A percentile compares a stretch with the other conserved stretches of the same genome.
Conservation (phyloP, 2,329 filamentous ascomycete genomes). For the Alternaria hordeiaustralica region DNA sequence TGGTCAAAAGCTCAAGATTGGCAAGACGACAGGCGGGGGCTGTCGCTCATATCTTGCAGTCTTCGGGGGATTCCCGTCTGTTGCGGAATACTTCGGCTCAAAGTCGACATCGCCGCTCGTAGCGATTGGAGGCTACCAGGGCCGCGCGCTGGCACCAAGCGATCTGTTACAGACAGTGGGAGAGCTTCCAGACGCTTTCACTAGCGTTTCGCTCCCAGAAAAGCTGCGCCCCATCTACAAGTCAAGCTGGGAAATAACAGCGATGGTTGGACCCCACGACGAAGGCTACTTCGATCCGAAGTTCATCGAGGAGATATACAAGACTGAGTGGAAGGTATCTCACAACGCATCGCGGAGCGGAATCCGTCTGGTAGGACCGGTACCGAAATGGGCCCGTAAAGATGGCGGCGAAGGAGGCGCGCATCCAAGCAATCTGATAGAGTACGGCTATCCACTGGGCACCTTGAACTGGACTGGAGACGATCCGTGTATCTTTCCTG, state of each 20-base stretch:
- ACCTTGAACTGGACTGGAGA: slow-evolving; percentile 68
- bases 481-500: slow-evolving; percentile 65
- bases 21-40: slow-evolving; percentile 59
- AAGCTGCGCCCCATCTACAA: slow-evolving; percentile 58
- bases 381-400: slow-evolving; percentile 64
- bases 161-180: slow-evolving; percentile 58
- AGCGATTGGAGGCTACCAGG: slow-evolving; percentile 66
- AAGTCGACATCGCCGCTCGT: slow-evolving; percentile 66
- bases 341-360: slow-evolving; percentile 68
- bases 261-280: slow-evolving; percentile 64
- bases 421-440: slow-evolving; percentile 63
- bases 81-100: slow-evolving; percentile 64
- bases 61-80: slow-evolving; percentile 59
- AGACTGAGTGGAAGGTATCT: slow-evolving; percentile 64
- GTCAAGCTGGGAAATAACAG: slow-evolving; percentile 59
- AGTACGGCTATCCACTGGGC: slow-evolving; percentile 64
- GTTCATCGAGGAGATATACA: slow-evolving; percentile 64
- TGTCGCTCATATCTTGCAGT: slow-evolving; percentile 67
- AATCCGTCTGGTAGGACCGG: slow-evolving; percentile 65
- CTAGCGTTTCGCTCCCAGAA: slow-evolving; percentile 50
- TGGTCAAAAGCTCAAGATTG: slow-evolving; percentile 62
- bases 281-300: slow-evolving; percentile 60
- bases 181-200: slow-evolving; percentile 45
- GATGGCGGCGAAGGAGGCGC: slow-evolving; percentile 69
- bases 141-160: slow-evolving; percentile 61